Conservation (phyloP, 306 rosid genomes). For the Calophaca sinica region DNA sequence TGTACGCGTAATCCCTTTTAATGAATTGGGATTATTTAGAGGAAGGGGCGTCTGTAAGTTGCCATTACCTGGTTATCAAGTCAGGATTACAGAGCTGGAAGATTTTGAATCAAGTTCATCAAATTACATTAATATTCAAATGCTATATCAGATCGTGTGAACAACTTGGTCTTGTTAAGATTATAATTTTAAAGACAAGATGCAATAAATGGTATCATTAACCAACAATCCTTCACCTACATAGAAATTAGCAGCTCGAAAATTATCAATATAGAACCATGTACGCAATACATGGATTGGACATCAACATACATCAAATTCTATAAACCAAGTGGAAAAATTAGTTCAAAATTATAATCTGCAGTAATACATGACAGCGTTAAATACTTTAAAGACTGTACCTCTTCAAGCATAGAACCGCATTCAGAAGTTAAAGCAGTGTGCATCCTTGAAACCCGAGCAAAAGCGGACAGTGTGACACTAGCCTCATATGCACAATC, state of each 20-base stretch:
- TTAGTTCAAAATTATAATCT: conserved; percentile 25
- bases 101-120: conserved; percentile 12
- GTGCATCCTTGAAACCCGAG: conserved; percentile 75
- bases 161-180: conserved; percentile 25
- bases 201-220: conserved; percentile 23
- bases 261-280: conserved; percentile 28
- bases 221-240: conserved; percentile 27
- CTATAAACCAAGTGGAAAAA: conserved; percentile 31
- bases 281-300: conserved; percentile 25
- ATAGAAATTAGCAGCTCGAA: conserved; percentile 12
- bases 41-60: conserved; percentile 2
- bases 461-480: conserved; percentile 75
- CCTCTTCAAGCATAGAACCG: conserved; percentile 99
- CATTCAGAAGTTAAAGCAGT: conserved; percentile 97
- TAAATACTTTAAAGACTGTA: conserved; percentile 46
- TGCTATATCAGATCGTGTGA: conserved; percentile 32
- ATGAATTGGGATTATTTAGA: conserved; percentile 13
- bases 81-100: conserved; percentile 24
- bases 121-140: conserved; percentile 36
- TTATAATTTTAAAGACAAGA: conserved; percentile 17
- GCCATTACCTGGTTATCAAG: conserved; percentile 37
- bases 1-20: conserved; percentile 11
- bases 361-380: conserved; percentile 13
- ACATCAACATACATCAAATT: conserved; percentile 25
- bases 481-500: conserved; percentile 83